Evolutionary conservation across 2,329 filamentous ascomycete genomes (phyloP), one percentile per base, ranked within the genome.

Genomic region (Dactylellina drechsleri): DNA sequence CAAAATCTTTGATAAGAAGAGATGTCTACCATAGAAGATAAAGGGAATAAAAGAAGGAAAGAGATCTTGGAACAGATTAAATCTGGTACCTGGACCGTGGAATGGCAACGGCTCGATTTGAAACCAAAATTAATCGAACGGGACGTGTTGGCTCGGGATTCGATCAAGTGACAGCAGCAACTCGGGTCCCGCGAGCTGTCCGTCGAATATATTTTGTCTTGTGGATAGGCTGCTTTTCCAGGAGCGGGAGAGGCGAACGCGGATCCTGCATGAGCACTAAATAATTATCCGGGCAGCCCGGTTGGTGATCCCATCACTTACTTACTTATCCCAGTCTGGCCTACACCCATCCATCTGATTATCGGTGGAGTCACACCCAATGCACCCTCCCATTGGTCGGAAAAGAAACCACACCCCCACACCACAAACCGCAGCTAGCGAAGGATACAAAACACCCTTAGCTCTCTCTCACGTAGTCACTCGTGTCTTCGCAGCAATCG

Each of bases 71-170:
- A 7, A 36, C 31, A 36, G 31, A 36, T 36, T 36, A 36, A 36
- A 36, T 36, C 31, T 36, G 31, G 31, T 36, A 36, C 31, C 31
- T 36, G 31, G 31, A 36, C 5, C 31, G 1, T 7, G 31, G 6
- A 7, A 10, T 36, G 31, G 5, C 31, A 36, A 36, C 31, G 10
- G 31, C 31, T 36, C 31, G 31, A 36, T 36, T 2, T 36, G 31
- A 36, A 36, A 36, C 31, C 31, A 36, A 8, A 36, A 36, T 23
- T 23, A 18, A 59, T 31, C 31, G 4, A 36, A 49, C 20, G 26
- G 71, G 64, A 75, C 71, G 71, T 75, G 71, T 64, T 59, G 64
- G 58, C 64, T 68, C 56, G 58, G 71, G 71, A 75, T 75, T 74
- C 60, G 71, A 60, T 60, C 58, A 75, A 75, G 65, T 68, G 65